These are phyloP conservation scores for Haematococcus sp. DNA, from an alignment of 139 green algal genomes.

Conservation along the genomic window DNA sequence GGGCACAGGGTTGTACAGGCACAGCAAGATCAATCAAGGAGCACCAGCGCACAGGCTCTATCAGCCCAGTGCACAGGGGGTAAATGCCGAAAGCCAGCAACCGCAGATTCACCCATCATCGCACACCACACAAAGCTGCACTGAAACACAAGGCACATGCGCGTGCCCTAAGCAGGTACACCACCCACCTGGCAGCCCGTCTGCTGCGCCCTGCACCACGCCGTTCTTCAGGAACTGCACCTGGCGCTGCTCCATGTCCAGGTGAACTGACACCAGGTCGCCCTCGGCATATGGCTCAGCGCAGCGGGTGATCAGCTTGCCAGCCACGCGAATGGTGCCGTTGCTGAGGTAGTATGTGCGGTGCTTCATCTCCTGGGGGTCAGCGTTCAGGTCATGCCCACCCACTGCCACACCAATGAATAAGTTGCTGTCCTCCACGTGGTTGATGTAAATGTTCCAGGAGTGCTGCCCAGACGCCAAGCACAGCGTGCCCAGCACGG, in stretches of 20 bases:
- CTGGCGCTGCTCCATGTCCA: slow-evolving; percentile 60
- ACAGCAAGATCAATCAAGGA: not conserved
- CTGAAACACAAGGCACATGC: too few relatives aligned
- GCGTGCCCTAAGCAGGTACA: too few relatives aligned
- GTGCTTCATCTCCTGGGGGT: slow-evolving; percentile 69
- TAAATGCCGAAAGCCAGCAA: not conserved
- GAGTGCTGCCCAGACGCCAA: slow-evolving; percentile 53
- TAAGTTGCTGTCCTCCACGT: slow-evolving; percentile 66
- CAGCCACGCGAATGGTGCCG: slow-evolving; percentile 43
- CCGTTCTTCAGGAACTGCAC: slow-evolving; percentile 63
- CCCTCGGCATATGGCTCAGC: slow-evolving; percentile 64
- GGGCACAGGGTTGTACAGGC: not conserved
- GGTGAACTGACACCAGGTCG: slow-evolving; percentile 56
- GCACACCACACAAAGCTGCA: not conserved
- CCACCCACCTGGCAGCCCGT: slow-evolving; percentile 55
- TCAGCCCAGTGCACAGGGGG: not conserved
- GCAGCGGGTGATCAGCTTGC: slow-evolving; percentile 64
- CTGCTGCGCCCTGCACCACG: slow-evolving; percentile 48
- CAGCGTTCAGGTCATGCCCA: slow-evolving; percentile 62
- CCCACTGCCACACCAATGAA: slow-evolving; percentile 60
- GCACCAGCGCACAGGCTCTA: not conserved
- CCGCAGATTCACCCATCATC: not conserved
- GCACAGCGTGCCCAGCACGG: slow-evolving; percentile 56
- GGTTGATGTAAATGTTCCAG: slow-evolving; percentile 71
- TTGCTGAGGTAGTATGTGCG: slow-evolving; percentile 67